These are phyloP conservation scores for Aspergillus leporis DNA, from an alignment of 495 filamentous ascomycete species.

Conservation along the genomic window DNA sequence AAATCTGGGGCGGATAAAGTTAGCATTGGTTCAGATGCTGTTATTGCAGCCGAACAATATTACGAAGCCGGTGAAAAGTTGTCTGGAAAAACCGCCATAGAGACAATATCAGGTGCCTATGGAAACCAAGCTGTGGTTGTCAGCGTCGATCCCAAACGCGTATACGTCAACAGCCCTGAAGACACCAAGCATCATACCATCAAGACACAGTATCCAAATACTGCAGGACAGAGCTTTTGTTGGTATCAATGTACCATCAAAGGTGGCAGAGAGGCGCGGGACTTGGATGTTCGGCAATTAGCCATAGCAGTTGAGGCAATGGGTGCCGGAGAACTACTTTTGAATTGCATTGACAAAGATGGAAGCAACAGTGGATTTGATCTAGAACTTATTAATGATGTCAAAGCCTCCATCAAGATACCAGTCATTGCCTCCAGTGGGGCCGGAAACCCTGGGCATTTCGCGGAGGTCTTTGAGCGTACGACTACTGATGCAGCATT, in stretches of 20 bases:
- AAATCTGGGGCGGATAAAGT: slow-evolving; percentile 98
- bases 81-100: slow-evolving; percentile 83
- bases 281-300: slow-evolving; percentile 87
- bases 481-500: slow-evolving; percentile 90
- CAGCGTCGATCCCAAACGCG: slow-evolving; percentile 87
- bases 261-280: slow-evolving; percentile 86
- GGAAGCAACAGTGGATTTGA: slow-evolving; percentile 96
- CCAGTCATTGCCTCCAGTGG: slow-evolving; percentile 96
- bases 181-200: slow-evolving; percentile 80
- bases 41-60: slow-evolving; percentile 88
- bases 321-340: slow-evolving; percentile 89
- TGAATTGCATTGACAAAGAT: slow-evolving; percentile 98
- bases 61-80: slow-evolving; percentile 65
- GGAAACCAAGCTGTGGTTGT: slow-evolving; percentile 97
- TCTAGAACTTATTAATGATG: slow-evolving; percentile 82
- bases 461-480: slow-evolving; percentile 82
- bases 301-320: slow-evolving; percentile 90
- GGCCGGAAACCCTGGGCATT: slow-evolving; percentile 86
- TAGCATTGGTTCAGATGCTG: slow-evolving; percentile 94
- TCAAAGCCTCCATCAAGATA: slow-evolving; percentile 81
- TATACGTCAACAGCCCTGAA: slow-evolving; percentile 73
- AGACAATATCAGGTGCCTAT: slow-evolving; percentile 90
- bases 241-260: slow-evolving; percentile 99
- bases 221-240: slow-evolving; percentile 76
- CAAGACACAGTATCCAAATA: slow-evolving; percentile 66